Evolutionary conservation across 257 asterid species (phyloP), one percentile per base, ranked within the genome.

Genomic region (Plantago elongata): DNA sequence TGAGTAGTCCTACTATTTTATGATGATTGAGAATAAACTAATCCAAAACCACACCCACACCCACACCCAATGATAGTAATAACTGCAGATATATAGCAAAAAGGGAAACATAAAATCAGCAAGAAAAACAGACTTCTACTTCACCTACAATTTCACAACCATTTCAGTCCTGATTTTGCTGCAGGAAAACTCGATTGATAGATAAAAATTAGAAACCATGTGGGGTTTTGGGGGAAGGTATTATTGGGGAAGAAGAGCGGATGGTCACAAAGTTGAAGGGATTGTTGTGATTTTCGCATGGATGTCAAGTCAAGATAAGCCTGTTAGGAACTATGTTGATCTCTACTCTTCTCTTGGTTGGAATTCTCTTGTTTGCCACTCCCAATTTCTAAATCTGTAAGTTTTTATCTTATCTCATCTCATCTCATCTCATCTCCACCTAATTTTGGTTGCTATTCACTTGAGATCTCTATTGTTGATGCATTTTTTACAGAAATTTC

Each of bases 201-300:
- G 54, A 49, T n/a, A 10, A 42, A 27, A 10, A 62, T 13, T n/a
- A 10, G 27, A 27, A 10, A 62, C n/a, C 30, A 92, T 93, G 97
- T 89, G 97, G 99, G 95, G 96, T 52, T 87, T 83, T 10, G 96
- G 97, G 11, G 95, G 96, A 11, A 87, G 77, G 45, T 63, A 77
- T 60, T 87, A 93, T 59, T 93, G 99, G 97, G 90, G 87, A 62
- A 89, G 90, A 73, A 85, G 75, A 70, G 94, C 81, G 62, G 76
- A 73, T 51, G 85, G 12, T 40, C 11, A 79, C 11, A 75, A 80
- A 72, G 84, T 75, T 47, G 40, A 34, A 72, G 99, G 99, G 10
- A 81, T 87, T 42, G 95, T 93, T 22, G 96, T 89, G 78, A 77
- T 87, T 14, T 93, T 93, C 61, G 80, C 92, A 51, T 93, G 97